phyloP scores from a whole-genome alignment of 208 protist species.

The Leishmania tropica region DNA sequence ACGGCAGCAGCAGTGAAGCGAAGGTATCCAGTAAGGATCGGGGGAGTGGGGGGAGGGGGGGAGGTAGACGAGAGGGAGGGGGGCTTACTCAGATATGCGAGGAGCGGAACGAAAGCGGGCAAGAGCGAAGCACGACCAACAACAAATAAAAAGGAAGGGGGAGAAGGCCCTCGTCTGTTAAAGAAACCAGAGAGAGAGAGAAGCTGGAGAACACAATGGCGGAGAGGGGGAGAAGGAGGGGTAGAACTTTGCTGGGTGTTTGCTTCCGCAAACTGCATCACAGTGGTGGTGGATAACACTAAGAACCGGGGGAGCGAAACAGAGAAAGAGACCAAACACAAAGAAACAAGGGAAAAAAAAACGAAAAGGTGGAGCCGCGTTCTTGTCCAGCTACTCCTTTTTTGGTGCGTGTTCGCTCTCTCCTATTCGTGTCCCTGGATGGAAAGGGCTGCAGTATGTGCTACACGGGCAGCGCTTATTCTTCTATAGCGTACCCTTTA shows the following conservation, averaged over 20 bases:
- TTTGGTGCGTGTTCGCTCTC: not conserved
- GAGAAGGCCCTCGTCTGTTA: not conserved
- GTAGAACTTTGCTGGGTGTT: not conserved
- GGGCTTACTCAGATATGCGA: not conserved
- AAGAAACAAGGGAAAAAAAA: not conserved
- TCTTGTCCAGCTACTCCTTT: not conserved
- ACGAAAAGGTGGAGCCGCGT: not conserved
- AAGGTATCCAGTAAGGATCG: not conserved
- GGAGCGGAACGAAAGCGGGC: not conserved
- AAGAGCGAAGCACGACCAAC: not conserved
- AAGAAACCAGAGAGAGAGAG: not conserved
- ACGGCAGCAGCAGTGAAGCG: not conserved
- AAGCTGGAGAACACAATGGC: not conserved
- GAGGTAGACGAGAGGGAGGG: too few species aligned
- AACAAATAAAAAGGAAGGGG: not conserved
- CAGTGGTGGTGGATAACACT: not conserved
- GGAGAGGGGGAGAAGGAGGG: not conserved
- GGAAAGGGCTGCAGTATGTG: not conserved
- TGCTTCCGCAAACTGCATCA: not conserved
- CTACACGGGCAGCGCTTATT: not conserved
- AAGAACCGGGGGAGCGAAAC: not conserved
- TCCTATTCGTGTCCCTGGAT: not conserved
- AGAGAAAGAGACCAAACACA: not conserved
- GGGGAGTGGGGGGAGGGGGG: not conserved
- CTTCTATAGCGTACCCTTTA: not conserved